These are phyloP conservation scores for Coemansia furcata DNA, from an alignment of 192 early-diverging fungal species.

Conservation along the genomic window DNA sequence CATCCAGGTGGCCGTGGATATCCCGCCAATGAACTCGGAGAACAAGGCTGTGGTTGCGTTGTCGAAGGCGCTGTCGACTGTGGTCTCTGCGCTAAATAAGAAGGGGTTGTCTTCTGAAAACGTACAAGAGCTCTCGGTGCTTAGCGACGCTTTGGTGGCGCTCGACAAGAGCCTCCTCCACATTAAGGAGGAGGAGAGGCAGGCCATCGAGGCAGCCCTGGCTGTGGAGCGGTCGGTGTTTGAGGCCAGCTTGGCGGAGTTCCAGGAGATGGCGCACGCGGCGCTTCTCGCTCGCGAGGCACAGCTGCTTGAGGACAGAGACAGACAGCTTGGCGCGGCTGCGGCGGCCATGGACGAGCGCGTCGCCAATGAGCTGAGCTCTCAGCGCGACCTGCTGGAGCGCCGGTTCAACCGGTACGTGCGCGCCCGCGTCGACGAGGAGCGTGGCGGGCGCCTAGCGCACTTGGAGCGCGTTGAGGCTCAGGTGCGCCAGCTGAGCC, in stretches of 20 bases:
- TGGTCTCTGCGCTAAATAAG: conserved; percentile 40
- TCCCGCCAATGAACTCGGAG: conserved; percentile 41
- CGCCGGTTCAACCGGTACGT: conserved; percentile 77
- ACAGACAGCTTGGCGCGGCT: conserved; percentile 52
- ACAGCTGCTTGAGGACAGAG: conserved; percentile 52
- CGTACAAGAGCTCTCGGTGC: conserved; percentile 34
- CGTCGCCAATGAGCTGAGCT: conserved; percentile 60
- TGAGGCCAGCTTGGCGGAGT: conserved; percentile 49
- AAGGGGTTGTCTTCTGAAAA: conserved; percentile 40
- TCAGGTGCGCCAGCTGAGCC: conserved; percentile 73
- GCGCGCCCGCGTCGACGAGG: conserved; percentile 78
- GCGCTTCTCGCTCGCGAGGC: conserved; percentile 52
- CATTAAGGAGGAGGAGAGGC: conserved; percentile 48
- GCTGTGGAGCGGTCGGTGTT: conserved; percentile 60
- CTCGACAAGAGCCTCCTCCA: conserved; percentile 54
- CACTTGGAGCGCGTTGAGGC: conserved; percentile 77
- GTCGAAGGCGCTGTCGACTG: conserved; percentile 26
- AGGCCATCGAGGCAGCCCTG: conserved; percentile 57
- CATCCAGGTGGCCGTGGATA: conserved; percentile 41
- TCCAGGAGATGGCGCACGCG: conserved; percentile 49
- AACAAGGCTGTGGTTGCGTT: conserved; percentile 32
- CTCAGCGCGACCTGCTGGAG: conserved; percentile 71
- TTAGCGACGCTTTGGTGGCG: conserved; percentile 52
- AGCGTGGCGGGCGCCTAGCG: conserved; percentile 85
- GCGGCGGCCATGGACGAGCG: conserved; percentile 51